Conservation (phyloP, 2,329 filamentous ascomycete species). For the Pochonia chlamydosporia region DNA sequence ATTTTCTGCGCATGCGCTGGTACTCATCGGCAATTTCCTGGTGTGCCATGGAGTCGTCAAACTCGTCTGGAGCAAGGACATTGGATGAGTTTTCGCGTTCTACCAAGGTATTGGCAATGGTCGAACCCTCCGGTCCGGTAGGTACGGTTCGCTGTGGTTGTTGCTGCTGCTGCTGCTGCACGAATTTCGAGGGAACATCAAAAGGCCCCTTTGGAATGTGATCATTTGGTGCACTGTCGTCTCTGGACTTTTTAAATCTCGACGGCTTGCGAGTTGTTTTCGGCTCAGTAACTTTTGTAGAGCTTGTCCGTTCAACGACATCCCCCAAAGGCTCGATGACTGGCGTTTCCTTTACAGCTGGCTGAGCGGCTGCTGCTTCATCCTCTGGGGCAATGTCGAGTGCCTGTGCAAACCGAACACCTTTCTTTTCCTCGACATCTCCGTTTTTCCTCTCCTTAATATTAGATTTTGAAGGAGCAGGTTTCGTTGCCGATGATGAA, state of each 20-base stretch:
- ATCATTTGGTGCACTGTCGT: conserved; percentile 9
- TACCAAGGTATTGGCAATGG: conserved; percentile 54
- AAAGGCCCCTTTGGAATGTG: conserved; percentile 34
- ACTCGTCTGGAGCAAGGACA: conserved; percentile 49
- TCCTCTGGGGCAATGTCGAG: conserved; percentile 60
- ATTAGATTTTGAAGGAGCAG: conserved; percentile 24
- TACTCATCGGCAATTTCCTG: conserved; percentile 80
- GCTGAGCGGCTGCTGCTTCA: conserved; percentile 12
- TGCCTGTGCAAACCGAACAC: conserved; percentile 71
- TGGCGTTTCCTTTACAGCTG: conserved; percentile 20
- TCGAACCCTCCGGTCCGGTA: conserved; percentile 44
- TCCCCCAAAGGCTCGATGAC: conserved; percentile 46
- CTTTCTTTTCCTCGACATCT: conserved; percentile 48
- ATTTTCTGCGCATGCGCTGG: conserved; percentile 72
- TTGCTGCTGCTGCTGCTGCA: conserved; percentile 30
- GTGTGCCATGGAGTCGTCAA: conserved; percentile 64
- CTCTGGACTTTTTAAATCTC: conserved; percentile 44
- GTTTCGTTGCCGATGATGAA: conserved; percentile 13
- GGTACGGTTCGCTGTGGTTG: conserved; percentile 33
- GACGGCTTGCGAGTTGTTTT: conserved; percentile 38
- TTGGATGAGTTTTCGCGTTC: conserved; percentile 40
- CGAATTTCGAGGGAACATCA: conserved; percentile 35
- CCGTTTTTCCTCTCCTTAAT: conserved; percentile 23
- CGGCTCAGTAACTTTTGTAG: conserved; percentile 17
- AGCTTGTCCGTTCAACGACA: conserved; percentile 41